Percentiles rank a stretch among this genome's conserved stretches.
Evolutionary conservation across 2,329 filamentous ascomycete genomes (phyloP).

Genomic region (Colletotrichum orbiculare): DNA sequence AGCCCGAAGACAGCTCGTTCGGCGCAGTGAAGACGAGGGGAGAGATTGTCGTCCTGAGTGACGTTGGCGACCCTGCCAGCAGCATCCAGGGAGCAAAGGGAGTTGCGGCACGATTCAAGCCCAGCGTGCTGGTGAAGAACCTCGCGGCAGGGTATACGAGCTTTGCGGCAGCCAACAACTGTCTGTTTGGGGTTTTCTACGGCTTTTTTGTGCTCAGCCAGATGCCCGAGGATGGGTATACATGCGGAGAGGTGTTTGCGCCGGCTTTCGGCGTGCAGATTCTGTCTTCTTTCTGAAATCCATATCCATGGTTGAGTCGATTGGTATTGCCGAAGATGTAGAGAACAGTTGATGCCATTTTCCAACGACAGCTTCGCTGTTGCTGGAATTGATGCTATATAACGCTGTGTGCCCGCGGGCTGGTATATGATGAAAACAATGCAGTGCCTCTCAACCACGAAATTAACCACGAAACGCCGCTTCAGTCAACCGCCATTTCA

Average conservation of each 20-base stretch:
- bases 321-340: neutral
- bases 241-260: conserved; percentile 7
- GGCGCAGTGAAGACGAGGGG: conserved; percentile 12
- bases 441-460: too few species aligned
- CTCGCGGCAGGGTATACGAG: conserved; percentile 24
- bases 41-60: conserved; percentile 18
- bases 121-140: conserved; percentile 8
- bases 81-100: conserved; percentile 14
- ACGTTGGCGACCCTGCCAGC: conserved; percentile 20
- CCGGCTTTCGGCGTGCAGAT: conserved; percentile 14
- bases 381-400: too few species aligned
- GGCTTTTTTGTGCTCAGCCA: conserved; percentile 9
- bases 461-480: too few species aligned
- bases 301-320: neutral
- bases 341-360: neutral
- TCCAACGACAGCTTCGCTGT: neutral
- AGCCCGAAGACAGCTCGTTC: neutral
- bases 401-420: too few species aligned
- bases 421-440: too few species aligned
- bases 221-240: conserved; percentile 14
- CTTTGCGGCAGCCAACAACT: conserved; percentile 6
- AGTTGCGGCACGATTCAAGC: conserved; percentile 15
- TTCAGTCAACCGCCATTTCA: too few species aligned
- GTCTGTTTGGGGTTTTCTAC: conserved; percentile 12
- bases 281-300: neutral